Conservation (phyloP, 768 basidiomycete species). For the Ramaria rubella region DNA sequence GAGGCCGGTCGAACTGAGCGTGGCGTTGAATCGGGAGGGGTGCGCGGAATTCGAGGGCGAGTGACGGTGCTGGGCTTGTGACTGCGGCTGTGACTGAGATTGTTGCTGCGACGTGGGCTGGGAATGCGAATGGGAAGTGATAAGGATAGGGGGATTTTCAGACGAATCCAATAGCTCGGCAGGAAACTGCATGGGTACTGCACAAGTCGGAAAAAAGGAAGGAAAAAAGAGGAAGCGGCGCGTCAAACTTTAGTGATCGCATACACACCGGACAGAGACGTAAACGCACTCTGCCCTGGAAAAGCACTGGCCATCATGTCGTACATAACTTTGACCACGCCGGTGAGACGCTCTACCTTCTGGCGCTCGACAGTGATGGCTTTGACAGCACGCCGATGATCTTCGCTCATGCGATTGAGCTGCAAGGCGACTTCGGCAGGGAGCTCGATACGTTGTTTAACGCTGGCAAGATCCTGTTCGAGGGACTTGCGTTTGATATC, state of each 20-base stretch:
- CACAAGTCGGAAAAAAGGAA: not conserved
- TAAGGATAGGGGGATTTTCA: conserved; percentile 44
- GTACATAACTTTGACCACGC: conserved; percentile 54
- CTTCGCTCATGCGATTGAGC: conserved; percentile 63
- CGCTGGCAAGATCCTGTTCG: conserved; percentile 61
- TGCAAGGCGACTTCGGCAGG: conserved; percentile 72
- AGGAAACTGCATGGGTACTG: conserved; percentile 25
- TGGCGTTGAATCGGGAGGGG: conserved; percentile 29
- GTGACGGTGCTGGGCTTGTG: not conserved
- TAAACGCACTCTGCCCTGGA: conserved; percentile 44
- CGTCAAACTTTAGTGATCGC: not conserved
- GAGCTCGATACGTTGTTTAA: conserved; percentile 68
- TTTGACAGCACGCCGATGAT: conserved; percentile 50
- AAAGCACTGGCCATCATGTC: conserved; percentile 54
- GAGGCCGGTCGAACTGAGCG: conserved; percentile 19
- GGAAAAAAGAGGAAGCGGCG: conserved; percentile 14
- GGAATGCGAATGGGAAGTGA: conserved; percentile 41
- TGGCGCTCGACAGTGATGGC: conserved; percentile 46
- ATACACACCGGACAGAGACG: not conserved
- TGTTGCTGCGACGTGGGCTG: not conserved
- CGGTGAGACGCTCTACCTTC: conserved; percentile 55
- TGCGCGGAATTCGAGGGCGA: conserved; percentile 39
- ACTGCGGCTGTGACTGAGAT: conserved; percentile 24
- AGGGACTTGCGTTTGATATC: conserved; percentile 83
- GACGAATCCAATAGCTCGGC: conserved; percentile 45